These are phyloP conservation scores for Castanospermum australe DNA, from an alignment of 306 rosid genomes.

Conservation along the genomic window DNA sequence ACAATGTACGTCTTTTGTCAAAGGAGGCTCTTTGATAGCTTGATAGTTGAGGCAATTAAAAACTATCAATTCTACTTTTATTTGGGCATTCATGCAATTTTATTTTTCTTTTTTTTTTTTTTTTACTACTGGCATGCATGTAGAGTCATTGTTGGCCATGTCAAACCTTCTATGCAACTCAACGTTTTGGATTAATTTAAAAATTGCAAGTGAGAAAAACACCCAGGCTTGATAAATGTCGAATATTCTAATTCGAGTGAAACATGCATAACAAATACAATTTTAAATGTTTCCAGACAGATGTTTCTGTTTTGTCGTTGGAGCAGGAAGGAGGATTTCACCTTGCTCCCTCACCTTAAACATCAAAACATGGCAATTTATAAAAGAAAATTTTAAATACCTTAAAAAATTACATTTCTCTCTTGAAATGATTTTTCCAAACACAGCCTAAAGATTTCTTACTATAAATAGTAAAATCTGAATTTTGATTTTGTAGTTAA, in stretches of 20 bases:
- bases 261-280: not conserved
- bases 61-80: not conserved
- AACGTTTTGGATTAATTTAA: not conserved
- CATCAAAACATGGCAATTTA: too few species aligned
- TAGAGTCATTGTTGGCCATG: constrained; percentile 1
- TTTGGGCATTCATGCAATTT: not conserved
- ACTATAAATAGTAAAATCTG: not conserved
- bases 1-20: not conserved
- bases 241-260: not conserved
- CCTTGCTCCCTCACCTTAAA: too few species aligned
- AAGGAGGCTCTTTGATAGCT: not conserved
- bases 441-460: not conserved
- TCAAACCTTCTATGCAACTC: not conserved
- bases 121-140: not conserved
- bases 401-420: too few species aligned
- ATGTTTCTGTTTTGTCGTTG: not conserved
- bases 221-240: not conserved
- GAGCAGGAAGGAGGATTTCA: too few species aligned
- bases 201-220: not conserved
- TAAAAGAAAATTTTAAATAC: too few species aligned
- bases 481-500: not conserved
- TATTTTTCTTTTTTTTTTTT: not conserved
- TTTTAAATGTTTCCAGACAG: not conserved
- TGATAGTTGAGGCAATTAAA: not conserved
- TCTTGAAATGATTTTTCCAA: too few species aligned